Evolutionary conservation across 257 asterid genomes (phyloP).

Genomic region (Ilex aquifolium): DNA sequence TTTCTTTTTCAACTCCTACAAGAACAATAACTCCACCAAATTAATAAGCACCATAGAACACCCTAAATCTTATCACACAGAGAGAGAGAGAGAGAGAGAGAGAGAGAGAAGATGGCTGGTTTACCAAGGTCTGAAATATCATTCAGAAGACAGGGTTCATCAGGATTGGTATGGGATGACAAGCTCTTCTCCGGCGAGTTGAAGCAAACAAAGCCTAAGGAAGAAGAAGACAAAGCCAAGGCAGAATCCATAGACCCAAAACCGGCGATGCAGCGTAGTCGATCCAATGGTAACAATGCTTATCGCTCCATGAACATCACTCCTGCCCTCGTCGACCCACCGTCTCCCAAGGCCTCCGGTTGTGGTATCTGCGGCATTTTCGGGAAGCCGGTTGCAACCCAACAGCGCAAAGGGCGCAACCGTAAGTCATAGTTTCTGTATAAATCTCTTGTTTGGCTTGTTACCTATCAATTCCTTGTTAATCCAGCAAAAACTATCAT

Average conservation of each 20-base stretch:
- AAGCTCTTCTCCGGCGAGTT: conserved; percentile 30
- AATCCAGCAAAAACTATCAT: too few species aligned
- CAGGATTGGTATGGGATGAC: conserved; percentile 48
- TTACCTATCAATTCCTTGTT: too few species aligned
- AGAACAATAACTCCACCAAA: too few species aligned
- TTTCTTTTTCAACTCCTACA: too few species aligned
- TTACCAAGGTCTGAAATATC: conserved; percentile 42
- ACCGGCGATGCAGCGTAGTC: conserved; percentile 5
- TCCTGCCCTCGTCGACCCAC: conserved; percentile 33
- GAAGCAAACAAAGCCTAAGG: conserved; percentile 16
- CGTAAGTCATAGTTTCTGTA: conserved; percentile 20
- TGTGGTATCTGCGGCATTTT: conserved; percentile 37
- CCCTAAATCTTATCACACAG: background rate
- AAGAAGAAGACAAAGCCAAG: conserved; percentile 5
- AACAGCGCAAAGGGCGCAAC: conserved; percentile 13
- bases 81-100: conserved; percentile 4
- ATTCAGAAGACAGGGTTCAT: conserved; percentile 48
- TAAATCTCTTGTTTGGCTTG: background rate
- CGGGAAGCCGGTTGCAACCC: conserved; percentile 21
- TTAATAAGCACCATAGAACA: background rate
- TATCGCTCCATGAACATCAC: conserved; percentile 13
- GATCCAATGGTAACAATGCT: conserved; percentile 3
- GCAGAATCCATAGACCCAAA: conserved; percentile 5
- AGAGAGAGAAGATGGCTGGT: conserved; percentile 21
- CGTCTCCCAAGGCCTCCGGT: conserved; percentile 43